Evolutionary conservation across 139 green algal genomes (phyloP).

Genomic region (Medakamo hakoo): DNA sequence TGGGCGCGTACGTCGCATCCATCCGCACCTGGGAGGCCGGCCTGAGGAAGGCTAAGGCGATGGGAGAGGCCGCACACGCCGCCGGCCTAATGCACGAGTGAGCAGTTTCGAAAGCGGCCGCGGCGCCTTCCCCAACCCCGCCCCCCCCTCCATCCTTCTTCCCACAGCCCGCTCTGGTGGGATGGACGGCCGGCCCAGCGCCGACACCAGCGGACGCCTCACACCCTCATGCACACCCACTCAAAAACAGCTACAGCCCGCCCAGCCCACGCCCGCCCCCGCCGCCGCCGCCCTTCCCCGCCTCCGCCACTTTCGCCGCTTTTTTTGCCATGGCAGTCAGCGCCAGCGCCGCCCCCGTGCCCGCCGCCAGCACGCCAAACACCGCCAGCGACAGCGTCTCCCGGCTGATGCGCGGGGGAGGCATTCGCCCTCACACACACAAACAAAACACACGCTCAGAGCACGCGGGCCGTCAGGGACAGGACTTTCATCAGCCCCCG

Average conservation of each 20-base stretch:
- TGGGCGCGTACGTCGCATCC: too few relatives aligned
- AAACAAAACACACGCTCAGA: conserved; percentile 17
- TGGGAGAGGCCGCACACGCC: too few relatives aligned
- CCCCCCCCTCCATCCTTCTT: too few relatives aligned
- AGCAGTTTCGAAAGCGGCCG: too few relatives aligned
- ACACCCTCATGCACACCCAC: background rate
- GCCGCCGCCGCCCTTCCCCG: background rate
- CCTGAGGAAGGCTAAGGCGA: too few relatives aligned
- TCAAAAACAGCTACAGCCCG: background rate
- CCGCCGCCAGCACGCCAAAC: conserved; percentile 8
- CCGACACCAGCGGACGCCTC: background rate
- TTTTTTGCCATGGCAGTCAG: conserved; percentile 12
- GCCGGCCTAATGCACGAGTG: too few relatives aligned
- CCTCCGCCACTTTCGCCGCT: background rate
- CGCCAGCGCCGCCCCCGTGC: conserved; percentile 15
- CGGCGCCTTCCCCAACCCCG: too few relatives aligned
- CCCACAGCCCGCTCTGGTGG: too few relatives aligned
- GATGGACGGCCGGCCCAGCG: too few relatives aligned
- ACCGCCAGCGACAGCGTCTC: conserved; percentile 12
- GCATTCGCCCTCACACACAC: background rate
- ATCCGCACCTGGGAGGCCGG: too few relatives aligned
- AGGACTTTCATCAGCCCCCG: conserved; percentile 37
- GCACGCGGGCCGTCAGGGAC: conserved; percentile 29
- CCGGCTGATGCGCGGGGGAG: background rate
- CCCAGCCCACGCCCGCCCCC: background rate